Evolutionary conservation across 306 rosid genomes (phyloP).

Genomic region (Quercus berberidifolia): DNA sequence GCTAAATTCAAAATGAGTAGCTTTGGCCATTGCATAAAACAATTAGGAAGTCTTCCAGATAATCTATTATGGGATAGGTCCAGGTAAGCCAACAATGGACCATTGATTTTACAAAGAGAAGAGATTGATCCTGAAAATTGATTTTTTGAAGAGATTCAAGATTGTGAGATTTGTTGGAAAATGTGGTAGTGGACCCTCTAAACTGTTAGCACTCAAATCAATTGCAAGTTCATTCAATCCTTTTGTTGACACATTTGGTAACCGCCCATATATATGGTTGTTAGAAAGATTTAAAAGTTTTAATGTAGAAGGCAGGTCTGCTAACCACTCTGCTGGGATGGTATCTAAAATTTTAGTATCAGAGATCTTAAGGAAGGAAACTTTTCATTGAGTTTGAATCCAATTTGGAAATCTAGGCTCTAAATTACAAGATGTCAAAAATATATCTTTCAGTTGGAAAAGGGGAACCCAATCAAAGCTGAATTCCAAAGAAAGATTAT

Average conservation of each 20-base stretch:
- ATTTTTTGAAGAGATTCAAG: not conserved
- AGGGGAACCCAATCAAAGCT: not conserved
- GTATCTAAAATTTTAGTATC: too few relatives aligned
- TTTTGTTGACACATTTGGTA: not conserved
- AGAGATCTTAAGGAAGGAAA: fast-evolving
- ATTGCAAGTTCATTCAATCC: not conserved
- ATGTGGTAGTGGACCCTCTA: slow-evolving; percentile 4
- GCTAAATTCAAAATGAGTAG: not conserved
- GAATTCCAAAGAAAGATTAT: not conserved
- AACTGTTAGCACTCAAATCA: slow-evolving; percentile 23
- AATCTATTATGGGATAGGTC: not conserved
- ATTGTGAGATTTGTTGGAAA: not conserved
- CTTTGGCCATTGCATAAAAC: not conserved
- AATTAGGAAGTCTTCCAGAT: not conserved
- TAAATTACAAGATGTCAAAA: not conserved
- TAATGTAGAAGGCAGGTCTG: too few relatives aligned
- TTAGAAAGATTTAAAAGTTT: slow-evolving; percentile 10
- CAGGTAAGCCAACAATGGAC: not conserved
- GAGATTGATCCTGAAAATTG: not conserved
- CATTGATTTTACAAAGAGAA: not conserved
- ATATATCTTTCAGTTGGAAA: fast-evolving
- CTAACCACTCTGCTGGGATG: too few relatives aligned
- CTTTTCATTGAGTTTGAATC: not conserved
- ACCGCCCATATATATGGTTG: slow-evolving; percentile 17
- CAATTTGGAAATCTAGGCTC: slow-evolving; percentile 5